Evolutionary conservation across 2,329 filamentous ascomycete species (phyloP).

Genomic region (Talaromyces sp.): DNA sequence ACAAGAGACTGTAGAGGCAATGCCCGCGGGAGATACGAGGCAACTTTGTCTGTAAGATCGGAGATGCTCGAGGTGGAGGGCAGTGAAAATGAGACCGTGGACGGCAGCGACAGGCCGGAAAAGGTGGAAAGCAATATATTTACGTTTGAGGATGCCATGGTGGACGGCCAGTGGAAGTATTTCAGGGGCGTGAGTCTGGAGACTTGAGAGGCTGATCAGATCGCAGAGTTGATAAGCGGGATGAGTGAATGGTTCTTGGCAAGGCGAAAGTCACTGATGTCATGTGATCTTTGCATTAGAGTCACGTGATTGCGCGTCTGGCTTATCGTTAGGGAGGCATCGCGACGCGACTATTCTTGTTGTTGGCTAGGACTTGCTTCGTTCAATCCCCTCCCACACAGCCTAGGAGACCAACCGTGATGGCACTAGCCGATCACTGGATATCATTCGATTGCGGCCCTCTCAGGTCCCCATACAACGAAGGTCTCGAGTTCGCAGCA

Average conservation of each 20-base stretch:
- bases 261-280: no score
- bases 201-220: no score
- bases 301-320: neutral
- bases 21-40: constrained; percentile 62
- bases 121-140: constrained; percentile 88
- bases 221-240: no score
- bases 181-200: no score
- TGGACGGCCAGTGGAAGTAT: constrained; percentile 13
- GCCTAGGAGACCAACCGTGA: neutral
- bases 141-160: constrained; percentile 63
- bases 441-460: neutral
- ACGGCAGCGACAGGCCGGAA: constrained; percentile 76
- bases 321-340: neutral
- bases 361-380: no score
- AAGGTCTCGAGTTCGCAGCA: constrained; percentile 15
- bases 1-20: constrained; percentile 61
- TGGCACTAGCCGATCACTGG: neutral
- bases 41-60: constrained; percentile 66
- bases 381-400: neutral
- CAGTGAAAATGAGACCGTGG: constrained; percentile 79
- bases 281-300: no score
- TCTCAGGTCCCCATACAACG: neutral
- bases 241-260: no score
- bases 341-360: no score
- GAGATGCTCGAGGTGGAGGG: constrained; percentile 65